Conservation (phyloP, 2,329 filamentous ascomycete species). For the Thelonectria blattea region DNA sequence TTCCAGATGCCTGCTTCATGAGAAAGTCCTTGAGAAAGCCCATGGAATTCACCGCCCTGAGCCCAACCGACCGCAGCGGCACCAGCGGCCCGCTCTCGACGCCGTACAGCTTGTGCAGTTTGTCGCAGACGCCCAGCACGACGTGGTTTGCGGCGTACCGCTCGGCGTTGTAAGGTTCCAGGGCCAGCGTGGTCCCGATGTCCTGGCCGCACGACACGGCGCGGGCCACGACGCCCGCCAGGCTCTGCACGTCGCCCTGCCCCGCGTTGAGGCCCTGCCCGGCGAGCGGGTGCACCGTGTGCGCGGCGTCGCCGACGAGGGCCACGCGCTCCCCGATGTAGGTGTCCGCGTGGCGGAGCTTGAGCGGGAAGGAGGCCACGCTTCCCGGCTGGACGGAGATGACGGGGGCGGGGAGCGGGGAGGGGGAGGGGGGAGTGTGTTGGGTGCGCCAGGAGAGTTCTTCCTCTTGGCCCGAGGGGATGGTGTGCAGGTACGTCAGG, state of each 20-base stretch:
- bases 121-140: slow-evolving; percentile 81
- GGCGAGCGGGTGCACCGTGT: slow-evolving; percentile 92
- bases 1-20: slow-evolving; percentile 75
- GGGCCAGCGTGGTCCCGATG: slow-evolving; percentile 75
- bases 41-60: slow-evolving; percentile 77
- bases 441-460: slow-evolving; percentile 84
- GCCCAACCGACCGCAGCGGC: slow-evolving; percentile 76
- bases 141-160: slow-evolving; percentile 83
- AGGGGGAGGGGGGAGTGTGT: slow-evolving; percentile 65
- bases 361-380: slow-evolving; percentile 88
- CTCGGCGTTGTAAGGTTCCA: slow-evolving; percentile 82
- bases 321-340: slow-evolving; percentile 92
- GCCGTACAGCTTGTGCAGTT: slow-evolving; percentile 92
- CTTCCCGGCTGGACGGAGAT: slow-evolving; percentile 77
- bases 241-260: slow-evolving; percentile 83
- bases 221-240: slow-evolving; percentile 75
- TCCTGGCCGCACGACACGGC: slow-evolving; percentile 86
- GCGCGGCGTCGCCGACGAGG: slow-evolving; percentile 91
- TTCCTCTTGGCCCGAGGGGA: slow-evolving; percentile 64
- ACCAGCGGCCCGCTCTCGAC: slow-evolving; percentile 80
- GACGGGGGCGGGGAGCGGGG: slow-evolving; percentile 69
- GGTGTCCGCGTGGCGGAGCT: slow-evolving; percentile 89
- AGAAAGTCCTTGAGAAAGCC: slow-evolving; percentile 81
- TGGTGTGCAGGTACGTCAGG: slow-evolving; percentile 79
- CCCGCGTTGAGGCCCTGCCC: slow-evolving; percentile 96